Evolutionary conservation across 805 yeast species (phyloP).

Genomic region (Zygosaccharomyces rouxii): DNA sequence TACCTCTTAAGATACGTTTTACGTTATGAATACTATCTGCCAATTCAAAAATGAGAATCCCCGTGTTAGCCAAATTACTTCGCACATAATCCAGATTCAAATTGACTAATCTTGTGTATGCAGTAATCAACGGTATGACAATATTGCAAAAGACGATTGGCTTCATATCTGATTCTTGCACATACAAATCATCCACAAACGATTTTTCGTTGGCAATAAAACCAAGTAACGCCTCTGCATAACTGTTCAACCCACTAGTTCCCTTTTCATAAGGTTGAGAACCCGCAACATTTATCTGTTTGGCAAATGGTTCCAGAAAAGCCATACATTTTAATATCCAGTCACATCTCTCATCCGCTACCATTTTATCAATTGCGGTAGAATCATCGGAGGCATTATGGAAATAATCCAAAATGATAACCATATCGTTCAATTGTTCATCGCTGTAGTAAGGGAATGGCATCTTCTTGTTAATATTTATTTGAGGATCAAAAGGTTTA

Average conservation of each 20-base stretch:
- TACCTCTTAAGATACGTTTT: conserved; percentile 31
- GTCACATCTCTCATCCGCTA: conserved; percentile 41
- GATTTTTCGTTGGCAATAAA: conserved; percentile 48
- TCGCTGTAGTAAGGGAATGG: conserved; percentile 42
- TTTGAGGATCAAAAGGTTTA: conserved; percentile 44
- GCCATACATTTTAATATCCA: conserved; percentile 43
- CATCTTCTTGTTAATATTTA: conserved; percentile 37
- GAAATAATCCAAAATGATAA: conserved; percentile 46
- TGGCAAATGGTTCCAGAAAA: conserved; percentile 44
- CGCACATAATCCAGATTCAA: conserved; percentile 40
- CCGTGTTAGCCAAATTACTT: conserved; percentile 43
- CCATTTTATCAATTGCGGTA: conserved; percentile 34
- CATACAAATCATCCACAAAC: conserved; percentile 42
- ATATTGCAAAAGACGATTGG: conserved; percentile 33
- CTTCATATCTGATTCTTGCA: conserved; percentile 32
- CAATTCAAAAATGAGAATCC: conserved; percentile 54
- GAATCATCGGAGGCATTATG: conserved; percentile 32
- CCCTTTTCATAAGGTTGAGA: conserved; percentile 57
- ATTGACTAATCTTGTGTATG: conserved; percentile 39
- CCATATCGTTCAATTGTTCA: conserved; percentile 36
- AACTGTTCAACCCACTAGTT: conserved; percentile 52
- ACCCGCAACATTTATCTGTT: conserved; percentile 36
- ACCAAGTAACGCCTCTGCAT: conserved; percentile 48
- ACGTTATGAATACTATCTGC: conserved; percentile 45
- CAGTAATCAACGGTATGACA: conserved; percentile 36